A percentile compares a stretch with the other conserved stretches of the same genome.
These are phyloP conservation scores for Cruciata laevipes DNA, from an alignment of 257 asterid species.

Conservation along the genomic window DNA sequence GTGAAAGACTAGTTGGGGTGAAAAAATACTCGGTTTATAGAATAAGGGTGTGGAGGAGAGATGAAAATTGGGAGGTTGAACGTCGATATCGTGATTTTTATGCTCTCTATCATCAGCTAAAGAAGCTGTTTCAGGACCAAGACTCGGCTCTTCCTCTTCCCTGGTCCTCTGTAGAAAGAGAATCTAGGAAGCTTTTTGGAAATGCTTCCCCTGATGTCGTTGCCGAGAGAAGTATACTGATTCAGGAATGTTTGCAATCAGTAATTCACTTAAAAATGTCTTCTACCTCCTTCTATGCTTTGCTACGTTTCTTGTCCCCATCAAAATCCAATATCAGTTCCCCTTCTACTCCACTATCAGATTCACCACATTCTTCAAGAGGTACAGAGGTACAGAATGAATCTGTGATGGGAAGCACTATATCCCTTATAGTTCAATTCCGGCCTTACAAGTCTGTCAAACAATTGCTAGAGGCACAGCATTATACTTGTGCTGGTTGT, in stretches of 20 bases:
- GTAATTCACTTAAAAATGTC: conserved; percentile 36
- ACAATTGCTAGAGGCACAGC: conserved; percentile 82
- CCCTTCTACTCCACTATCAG: conserved; percentile 31
- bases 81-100: conserved; percentile 83
- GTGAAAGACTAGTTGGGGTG: conserved; percentile 84
- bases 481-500: conserved; percentile 84
- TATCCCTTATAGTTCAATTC: conserved; percentile 60
- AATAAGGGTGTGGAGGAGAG: conserved; percentile 64
- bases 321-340: conserved; percentile 42
- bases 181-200: conserved; percentile 77
- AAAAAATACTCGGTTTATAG: conserved; percentile 69
- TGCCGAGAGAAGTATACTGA: conserved; percentile 72
- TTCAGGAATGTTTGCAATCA: conserved; percentile 89
- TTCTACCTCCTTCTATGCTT: conserved; percentile 38
- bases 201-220: conserved; percentile 68
- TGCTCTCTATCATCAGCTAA: conserved; percentile 52
- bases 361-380: conserved; percentile 25
- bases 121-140: conserved; percentile 56
- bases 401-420: conserved; percentile 64
- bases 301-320: conserved; percentile 59
- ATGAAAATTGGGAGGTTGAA: conserved; percentile 73
- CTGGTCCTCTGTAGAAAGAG: conserved; percentile 75
- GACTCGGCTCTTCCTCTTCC: conserved; percentile 74
- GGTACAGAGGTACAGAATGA: conserved; percentile 22
- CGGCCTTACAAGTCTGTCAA: conserved; percentile 55